A percentile compares a stretch with the other conserved stretches of the same genome.
Evolutionary conservation across 2,329 filamentous ascomycete genomes (phyloP).

Genomic region (Diaporthe sp.): DNA sequence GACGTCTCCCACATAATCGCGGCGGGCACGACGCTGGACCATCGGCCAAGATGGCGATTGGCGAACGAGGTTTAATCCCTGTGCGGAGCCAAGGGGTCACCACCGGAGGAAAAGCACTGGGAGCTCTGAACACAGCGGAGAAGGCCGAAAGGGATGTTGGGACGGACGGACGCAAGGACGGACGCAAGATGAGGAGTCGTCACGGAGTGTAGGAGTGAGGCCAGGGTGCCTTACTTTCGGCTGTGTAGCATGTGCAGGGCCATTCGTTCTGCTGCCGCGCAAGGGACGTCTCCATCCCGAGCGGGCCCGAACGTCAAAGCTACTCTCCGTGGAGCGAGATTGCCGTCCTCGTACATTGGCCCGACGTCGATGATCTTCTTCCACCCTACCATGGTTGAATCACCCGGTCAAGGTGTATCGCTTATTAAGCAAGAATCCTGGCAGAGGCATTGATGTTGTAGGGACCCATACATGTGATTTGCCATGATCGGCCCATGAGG

Average conservation of each 20-base stretch:
- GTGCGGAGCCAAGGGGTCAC: conserved; percentile 39
- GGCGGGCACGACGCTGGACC: conserved; percentile 41
- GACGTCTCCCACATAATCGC: conserved; percentile 36
- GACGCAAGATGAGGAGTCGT: no score
- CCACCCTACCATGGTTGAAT: background rate
- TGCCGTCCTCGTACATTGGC: background rate
- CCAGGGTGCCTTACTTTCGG: conserved; percentile 1
- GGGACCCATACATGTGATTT: background rate
- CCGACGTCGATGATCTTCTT: background rate
- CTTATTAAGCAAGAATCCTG: background rate
- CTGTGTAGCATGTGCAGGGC: conserved; percentile 16
- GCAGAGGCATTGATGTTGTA: conserved; percentile 1
- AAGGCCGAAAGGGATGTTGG: conserved; percentile 36
- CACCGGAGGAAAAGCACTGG: conserved; percentile 36
- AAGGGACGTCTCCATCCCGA: background rate
- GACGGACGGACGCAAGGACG: conserved; percentile 37
- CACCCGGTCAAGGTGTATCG: background rate
- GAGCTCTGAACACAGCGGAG: conserved; percentile 40
- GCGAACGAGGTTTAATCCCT: conserved; percentile 41
- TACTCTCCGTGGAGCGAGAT: conserved; percentile 1
- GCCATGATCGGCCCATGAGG: background rate
- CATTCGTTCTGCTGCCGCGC: background rate
- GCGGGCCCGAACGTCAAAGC: conserved; percentile 22
- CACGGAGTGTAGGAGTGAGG: conserved; percentile 43
- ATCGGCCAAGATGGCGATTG: conserved; percentile 1